Base-by-base conservation (phyloP, 768 basidiomycete genomes). In the Botryobasidium botryosum region DNA sequence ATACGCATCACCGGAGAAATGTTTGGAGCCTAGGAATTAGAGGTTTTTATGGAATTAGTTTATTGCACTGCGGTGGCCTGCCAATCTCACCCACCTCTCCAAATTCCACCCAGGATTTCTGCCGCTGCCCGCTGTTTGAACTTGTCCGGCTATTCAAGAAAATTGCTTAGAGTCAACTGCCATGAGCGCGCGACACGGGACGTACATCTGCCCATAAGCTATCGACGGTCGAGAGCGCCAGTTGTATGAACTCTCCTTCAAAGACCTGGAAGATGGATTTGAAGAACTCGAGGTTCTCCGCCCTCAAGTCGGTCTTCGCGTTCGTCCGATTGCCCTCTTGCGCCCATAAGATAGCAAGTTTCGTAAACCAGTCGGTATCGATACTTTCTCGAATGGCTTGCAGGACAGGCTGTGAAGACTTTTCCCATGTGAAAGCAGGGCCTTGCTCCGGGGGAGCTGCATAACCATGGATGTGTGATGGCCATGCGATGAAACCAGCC, bases 41-140 rank as follows among this genome's bases (percentile, higher is more conserved):
- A 18, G 17, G 21, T 43, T 43, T 46, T 32, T 10, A 36, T 31
- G 20, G 29, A 38, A 31, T n/a, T n/a, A n/a, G n/a, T n/a, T n/a
- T n/a, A n/a, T n/a, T n/a, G n/a, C n/a, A n/a, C n/a, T 40, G 40
- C 35, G n/a, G n/a, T 26, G 7, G 28, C 37, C 28, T 28, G 18
- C 35, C 36, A 35, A 13, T 6, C 46, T 20, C 25, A 39, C 64
- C 43, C 56, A 79, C 81, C 87, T 50, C 87, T 71, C 45, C 84
- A 61, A 39, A 87, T 54, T 18, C 87, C 88, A 28, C 72, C 67
- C 23, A 90, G 57, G 26, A 88, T 60, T 60, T 79, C 79, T 42
- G 75, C 77, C 21, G 77, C 77, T 24, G 83, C 83, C 21, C 86
- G 71, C 56, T 87, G 87, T 61, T 86, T 85, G 64, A 79, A 87